Base-by-base conservation (phyloP, 495 filamentous ascomycete genomes). In the Neohortaea acidophila region DNA sequence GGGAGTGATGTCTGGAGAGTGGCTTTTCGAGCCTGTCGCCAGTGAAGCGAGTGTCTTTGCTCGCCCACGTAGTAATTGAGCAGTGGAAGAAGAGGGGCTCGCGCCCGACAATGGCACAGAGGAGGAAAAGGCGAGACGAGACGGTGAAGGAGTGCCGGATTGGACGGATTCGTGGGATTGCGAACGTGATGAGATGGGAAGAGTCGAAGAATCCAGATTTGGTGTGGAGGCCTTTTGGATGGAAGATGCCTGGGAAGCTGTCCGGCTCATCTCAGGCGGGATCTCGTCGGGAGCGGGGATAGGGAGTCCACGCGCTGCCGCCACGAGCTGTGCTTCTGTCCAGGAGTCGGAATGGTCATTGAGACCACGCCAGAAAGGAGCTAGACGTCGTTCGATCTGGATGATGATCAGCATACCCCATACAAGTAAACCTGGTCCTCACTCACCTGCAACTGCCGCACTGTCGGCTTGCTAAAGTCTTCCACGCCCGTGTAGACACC, bases 351-450 rank as follows among this genome's bases (percentile, higher is more conserved):
- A 74, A 47, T 87, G 78, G 50, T 97, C 87, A 46, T 92, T 79
- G 9, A 97, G 65, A 2, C 91, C 89, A 57, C 79, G 76, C 80
- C 86, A 97, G 52, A 97, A 96, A 0, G 89, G 89, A 17, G 89
- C 87, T 39, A 97, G 58, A 42, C 81, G 77, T 42, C 89, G 73
- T 59, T 96, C 89, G 56, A 96, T 84, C 84, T 92, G 13, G 10
- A 10, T 30, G 36, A 39, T 14, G 30, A 33, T 42, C 30, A 48
- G 34, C 33, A 30, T 23, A 2, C 13, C 14, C 9, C 7, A 29
- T 12, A 3, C 20, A 23, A 25, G 8, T n/a, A 23, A n/a, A n/a
- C n/a, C n/a, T n/a, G n/a, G n/a, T 37, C 21, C 3, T 18, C 28
- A 27, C 67, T 49, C 65, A 92, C 85, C 77, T 92, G 89, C 44